Evolutionary conservation across 2,329 filamentous ascomycete species (phyloP), one percentile per base, ranked within the genome.

Genomic region (Verticillium klebahnii): DNA sequence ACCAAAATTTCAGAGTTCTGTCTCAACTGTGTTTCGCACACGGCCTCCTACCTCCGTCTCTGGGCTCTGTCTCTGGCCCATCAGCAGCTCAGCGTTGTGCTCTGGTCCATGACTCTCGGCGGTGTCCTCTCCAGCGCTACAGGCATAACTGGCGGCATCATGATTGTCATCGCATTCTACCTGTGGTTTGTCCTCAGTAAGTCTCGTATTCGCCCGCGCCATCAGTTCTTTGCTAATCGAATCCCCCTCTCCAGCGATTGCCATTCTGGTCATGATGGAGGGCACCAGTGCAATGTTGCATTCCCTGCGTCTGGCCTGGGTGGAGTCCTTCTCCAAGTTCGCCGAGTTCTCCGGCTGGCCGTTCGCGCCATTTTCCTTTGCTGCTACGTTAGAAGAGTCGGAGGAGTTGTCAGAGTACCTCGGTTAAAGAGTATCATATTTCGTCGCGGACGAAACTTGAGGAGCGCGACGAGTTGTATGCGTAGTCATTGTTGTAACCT

Each of bases 11-110:
- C 17, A 93, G 92, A 99, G 84, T 99, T 99, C 82, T 99, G 95
- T 74, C 85, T 99, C 70, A 99, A 99, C 83, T 98, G 94, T 76
- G 94, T 99, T 66, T 99, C 95, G 34, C 95, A 99, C 79, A 99
- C 96, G 5, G 95, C 95, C 5, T 99, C 95, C 1, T 99, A 99
- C 78, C 90, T 99, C 57, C 95, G 95, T 82, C 90, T 99, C 55
- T 99, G 95, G 95, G 95, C 95, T 36, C 78, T 99, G 69, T 99
- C 95, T 2, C 89, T 99, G 63, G 95, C 95, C 36, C 95, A 99
- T 82, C 95, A 99, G 76, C 95, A 98, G 84, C 88, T 99, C 64
- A 97, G 92, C 57, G 90, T 93, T 67, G 95, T 99, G 66, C 85
- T 99, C 57, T 99, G 95, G 95, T 85, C 85, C 70, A 99, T 99